Conservation (phyloP, 2,329 filamentous ascomycete genomes). For the Rhynchosporium secalis region DNA sequence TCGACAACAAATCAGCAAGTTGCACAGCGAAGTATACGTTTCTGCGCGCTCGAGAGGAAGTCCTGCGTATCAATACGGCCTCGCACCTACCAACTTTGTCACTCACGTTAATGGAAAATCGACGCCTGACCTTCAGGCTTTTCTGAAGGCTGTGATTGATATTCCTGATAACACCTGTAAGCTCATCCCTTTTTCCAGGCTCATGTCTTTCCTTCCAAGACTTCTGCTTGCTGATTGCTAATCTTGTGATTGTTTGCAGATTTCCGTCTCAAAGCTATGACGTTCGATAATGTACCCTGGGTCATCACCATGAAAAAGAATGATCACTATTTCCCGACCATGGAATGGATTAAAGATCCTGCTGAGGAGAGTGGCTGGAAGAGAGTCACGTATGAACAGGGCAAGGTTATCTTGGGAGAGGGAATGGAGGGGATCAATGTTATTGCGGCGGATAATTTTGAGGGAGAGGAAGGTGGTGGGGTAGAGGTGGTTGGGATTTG, state of each 20-base stretch:
- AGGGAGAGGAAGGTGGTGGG: slow-evolving; percentile 28
- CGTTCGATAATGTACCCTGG: slow-evolving; percentile 98
- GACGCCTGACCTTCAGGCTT: slow-evolving; percentile 78
- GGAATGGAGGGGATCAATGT: slow-evolving; percentile 41
- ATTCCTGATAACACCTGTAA: slow-evolving; percentile 93
- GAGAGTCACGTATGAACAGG: slow-evolving; percentile 61
- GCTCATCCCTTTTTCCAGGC: slow-evolving; percentile 35
- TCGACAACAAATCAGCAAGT: slow-evolving; percentile 92
- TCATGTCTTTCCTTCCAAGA: slow-evolving; percentile 17
- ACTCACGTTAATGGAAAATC: slow-evolving; percentile 89
- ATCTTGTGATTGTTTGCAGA: slow-evolving; percentile 48
- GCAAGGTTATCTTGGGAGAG: slow-evolving; percentile 54
- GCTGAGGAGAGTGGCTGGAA: slow-evolving; percentile 62
- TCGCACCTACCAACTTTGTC: slow-evolving; percentile 96
- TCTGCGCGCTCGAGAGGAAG: slow-evolving; percentile 81
- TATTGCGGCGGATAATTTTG: slow-evolving; percentile 33
- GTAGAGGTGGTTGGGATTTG: slow-evolving; percentile 15
- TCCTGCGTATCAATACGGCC: slow-evolving; percentile 83
- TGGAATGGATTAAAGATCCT: slow-evolving; percentile 67
- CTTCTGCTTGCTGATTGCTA: too few relatives aligned
- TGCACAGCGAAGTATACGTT: slow-evolving; percentile 96
- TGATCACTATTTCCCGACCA: slow-evolving; percentile 85
- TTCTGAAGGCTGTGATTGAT: slow-evolving; percentile 77
- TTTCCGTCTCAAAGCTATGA: slow-evolving; percentile 95
- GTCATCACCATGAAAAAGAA: slow-evolving; percentile 99